phyloP scores from a whole-genome alignment of 331 rosid genomes.

The Telfairia occidentalis region DNA sequence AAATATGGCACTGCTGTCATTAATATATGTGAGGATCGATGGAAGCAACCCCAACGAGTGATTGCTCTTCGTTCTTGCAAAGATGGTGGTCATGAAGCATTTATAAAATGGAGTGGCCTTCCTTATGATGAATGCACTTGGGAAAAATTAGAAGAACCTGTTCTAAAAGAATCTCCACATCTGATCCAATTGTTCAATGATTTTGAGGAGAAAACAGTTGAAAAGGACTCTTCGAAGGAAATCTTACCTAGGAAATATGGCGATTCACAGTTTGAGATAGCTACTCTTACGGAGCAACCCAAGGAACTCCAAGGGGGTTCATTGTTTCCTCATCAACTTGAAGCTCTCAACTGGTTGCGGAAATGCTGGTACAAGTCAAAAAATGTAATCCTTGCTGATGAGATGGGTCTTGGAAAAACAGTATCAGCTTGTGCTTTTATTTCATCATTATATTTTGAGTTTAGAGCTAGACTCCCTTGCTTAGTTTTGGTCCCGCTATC shows the following conservation, averaged over 20 bases:
- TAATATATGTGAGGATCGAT: slow-evolving; percentile 77
- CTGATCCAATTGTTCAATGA: slow-evolving; percentile 48
- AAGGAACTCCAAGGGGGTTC: slow-evolving; percentile 85
- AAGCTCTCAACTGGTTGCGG: slow-evolving; percentile 98
- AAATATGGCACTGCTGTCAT: slow-evolving; percentile 75
- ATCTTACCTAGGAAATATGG: slow-evolving; percentile 37
- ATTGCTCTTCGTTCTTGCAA: slow-evolving; percentile 55
- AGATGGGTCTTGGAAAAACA: slow-evolving; percentile 99
- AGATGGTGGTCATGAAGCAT: slow-evolving; percentile 52
- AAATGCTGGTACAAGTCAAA: slow-evolving; percentile 89
- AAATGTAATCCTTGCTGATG: slow-evolving; percentile 98
- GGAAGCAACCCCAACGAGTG: slow-evolving; percentile 91
- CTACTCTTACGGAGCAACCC: slow-evolving; percentile 79
- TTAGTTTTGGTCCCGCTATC: slow-evolving; percentile 95
- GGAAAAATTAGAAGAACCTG: slow-evolving; percentile 82
- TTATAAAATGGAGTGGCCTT: slow-evolving; percentile 81
- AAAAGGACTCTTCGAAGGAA: slow-evolving; percentile 49
- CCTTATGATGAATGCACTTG: slow-evolving; percentile 96
- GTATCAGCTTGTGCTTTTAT: slow-evolving; percentile 91
- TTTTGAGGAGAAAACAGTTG: slow-evolving; percentile 53
- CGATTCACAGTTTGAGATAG: slow-evolving; percentile 45
- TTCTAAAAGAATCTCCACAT: slow-evolving; percentile 45
- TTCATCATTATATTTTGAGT: slow-evolving; percentile 73
- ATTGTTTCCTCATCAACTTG: slow-evolving; percentile 98
- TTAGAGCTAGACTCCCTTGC: slow-evolving; percentile 88